These are phyloP conservation scores for Lentinula boryana DNA, from an alignment of 768 basidiomycete species.

Conservation along the genomic window DNA sequence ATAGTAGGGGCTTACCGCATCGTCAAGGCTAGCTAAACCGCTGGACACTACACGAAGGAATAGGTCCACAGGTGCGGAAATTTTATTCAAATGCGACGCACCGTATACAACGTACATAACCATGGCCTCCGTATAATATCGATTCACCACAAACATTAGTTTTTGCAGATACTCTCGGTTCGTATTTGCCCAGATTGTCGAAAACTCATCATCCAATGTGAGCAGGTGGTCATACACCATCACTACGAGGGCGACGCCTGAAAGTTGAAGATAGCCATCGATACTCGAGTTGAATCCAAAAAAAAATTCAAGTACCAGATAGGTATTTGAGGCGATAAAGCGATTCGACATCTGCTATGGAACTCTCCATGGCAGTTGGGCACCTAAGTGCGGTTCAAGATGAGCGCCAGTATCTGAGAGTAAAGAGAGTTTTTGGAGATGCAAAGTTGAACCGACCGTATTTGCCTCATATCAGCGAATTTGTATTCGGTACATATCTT, in stretches of 20 bases:
- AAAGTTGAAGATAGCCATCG: not conserved
- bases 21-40: not conserved
- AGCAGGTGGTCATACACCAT: conserved; percentile 1
- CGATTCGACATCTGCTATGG: not conserved
- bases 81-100: not conserved
- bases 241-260: not conserved
- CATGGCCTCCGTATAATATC: not conserved
- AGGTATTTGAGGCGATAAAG: not conserved
- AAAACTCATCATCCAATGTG: not conserved
- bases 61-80: not conserved
- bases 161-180: not conserved
- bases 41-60: not conserved
- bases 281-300: not conserved
- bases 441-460: no score
- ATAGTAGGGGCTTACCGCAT: not conserved
- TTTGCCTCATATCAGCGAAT: no score
- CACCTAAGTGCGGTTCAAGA: not conserved
- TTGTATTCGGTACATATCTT: no score
- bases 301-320: not conserved
- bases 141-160: not conserved
- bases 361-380: not conserved
- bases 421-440: no score
- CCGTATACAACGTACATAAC: not conserved
- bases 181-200: not conserved
- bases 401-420: no score